Base-by-base conservation (phyloP, 148 eudicot genomes). In the Pharnaceum exiguum region DNA sequence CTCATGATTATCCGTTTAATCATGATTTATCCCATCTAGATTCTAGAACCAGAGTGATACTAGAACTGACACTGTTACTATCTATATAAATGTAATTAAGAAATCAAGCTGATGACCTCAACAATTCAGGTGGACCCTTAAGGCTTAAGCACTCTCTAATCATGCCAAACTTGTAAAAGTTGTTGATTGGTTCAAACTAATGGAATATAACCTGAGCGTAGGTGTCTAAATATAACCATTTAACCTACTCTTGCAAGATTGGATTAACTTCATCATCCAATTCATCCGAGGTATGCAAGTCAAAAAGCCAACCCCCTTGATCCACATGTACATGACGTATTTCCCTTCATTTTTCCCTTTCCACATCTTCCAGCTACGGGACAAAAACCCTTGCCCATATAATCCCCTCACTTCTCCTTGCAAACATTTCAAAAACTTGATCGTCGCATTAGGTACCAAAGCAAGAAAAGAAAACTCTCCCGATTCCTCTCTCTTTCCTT, bases 371-470 rank as follows among this genome's bases (percentile, higher is more conserved):
- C 62, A 56, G n/a, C 67, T 51, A 67, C n/a, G 70, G 21, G 85
- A 79, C 87, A 82, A 85, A 68, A 11, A 37, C 16, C 46, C 47
- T 68, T 70, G 8, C 55, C 43, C 69, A 76, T 79, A 81, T 71
- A 81, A 58, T 48, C 71, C 47, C 59, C 16, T 54, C 57, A 51
- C 63, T 23, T 62, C 86, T 76, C 78, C 64, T 76, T 59, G 69
- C 76, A 76, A 78, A 81, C 78, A 78, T 81, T 84, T 81, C 84
- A 84, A 84, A 81, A 59, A 40, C 80, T 49, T 75, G 48, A 47
- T 28, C 46, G 44, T 39, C 19, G 53, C 25, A 17, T 22, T 47
- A 38, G 43, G 60, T 16, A 48, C 22, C 52, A 29, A 21, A 42
- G 22, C 46, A 31, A 24, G n/a, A 12, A 32, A 23, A 66, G 21